Evolutionary conservation across 352 stramenopile species (phyloP).

Genomic region (Phytopythium sindhum): DNA sequence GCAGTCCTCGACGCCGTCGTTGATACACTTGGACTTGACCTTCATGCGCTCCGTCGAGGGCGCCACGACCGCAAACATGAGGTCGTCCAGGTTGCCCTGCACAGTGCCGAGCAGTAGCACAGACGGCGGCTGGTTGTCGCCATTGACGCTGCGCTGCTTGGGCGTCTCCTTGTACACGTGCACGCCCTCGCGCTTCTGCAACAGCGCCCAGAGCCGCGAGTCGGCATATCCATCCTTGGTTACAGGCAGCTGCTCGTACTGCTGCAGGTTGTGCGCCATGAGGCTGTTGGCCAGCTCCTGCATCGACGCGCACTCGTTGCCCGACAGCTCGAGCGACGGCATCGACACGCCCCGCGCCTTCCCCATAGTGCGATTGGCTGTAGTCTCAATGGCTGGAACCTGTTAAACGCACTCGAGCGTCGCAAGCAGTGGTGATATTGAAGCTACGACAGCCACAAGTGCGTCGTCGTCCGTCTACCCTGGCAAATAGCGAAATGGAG

Average conservation of each 20-base stretch:
- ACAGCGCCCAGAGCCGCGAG: constrained; percentile 20
- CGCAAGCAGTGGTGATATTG: not conserved
- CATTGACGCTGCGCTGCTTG: constrained; percentile 19
- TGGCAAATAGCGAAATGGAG: constrained; percentile 6
- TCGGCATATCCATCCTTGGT: constrained; percentile 31
- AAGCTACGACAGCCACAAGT: not conserved
- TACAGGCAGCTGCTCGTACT: constrained; percentile 20
- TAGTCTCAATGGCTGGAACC: not conserved
- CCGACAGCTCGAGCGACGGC: constrained; percentile 24
- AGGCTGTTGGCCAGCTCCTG: constrained; percentile 24
- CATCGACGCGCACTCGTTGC: constrained; percentile 23
- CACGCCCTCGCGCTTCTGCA: constrained; percentile 27
- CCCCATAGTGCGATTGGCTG: not conserved
- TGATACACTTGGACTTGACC: constrained; percentile 28
- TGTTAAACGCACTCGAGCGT: not conserved
- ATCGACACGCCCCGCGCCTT: constrained; percentile 18
- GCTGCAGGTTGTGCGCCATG: constrained; percentile 24
- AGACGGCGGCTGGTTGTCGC: constrained; percentile 14
- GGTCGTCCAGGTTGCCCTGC: constrained; percentile 37
- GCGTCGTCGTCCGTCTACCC: not conserved
- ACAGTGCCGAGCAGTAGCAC: constrained; percentile 35
- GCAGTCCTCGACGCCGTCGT: constrained; percentile 25
- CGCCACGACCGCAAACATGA: constrained; percentile 38
- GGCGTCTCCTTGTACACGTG: constrained; percentile 35
- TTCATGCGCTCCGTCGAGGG: constrained; percentile 33